Base-by-base conservation (phyloP, 2,329 filamentous ascomycete species). In the Phialophora chinensis region DNA sequence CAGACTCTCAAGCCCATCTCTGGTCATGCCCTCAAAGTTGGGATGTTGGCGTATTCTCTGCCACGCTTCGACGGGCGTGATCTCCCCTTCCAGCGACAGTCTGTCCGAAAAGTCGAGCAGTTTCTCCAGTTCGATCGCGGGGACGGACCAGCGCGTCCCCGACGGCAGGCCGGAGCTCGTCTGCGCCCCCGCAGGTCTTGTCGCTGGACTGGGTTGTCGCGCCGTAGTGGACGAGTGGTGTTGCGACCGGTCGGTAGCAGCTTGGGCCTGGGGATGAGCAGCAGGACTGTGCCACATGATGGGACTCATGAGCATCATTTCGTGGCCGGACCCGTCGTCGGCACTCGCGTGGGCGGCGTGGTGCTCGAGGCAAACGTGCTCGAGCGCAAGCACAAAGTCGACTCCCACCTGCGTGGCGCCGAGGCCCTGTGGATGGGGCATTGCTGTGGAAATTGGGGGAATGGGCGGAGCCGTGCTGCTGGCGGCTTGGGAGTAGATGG, bases 51-150 rank as follows among this genome's bases (percentile, higher is more conserved):
- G 75, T 23, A 81, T 73, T 25, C 72, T 65, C 53, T 75, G 73
- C 79, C 79, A 81, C 1, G 77, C 77, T 62, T 80, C 78, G 8
- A 79, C 73, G 0, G 79, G 79, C 3, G 79, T 80, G 56, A 81
- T 71, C 64, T 80, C 79, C 10, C 74, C 76, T 11, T 70, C 69
- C 7, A 75, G 67, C 25, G 71, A 67, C 12, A 75, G 65, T 6
- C 70, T 66, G 6, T 70, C 66, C 29, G 72, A 69, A 20, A 73
- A 63, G 33, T 74, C 69, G 44, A 75, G 68, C 35, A 76, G 63
- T 47, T 69, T 72, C 33, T 75, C 74, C 20, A 75, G 62, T 42
- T 75, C 73, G 10, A 69, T 66, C 2, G 73, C 71, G 3, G 74
- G 74, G 17, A 75, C 71, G 11, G 66, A 67, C 74, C 74, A 76